Percentiles rank a stretch among this genome's conserved stretches.
These are phyloP conservation scores for Blepharisma japonicum DNA, from an alignment of 73 alveolate species.

Conservation along the genomic window DNA sequence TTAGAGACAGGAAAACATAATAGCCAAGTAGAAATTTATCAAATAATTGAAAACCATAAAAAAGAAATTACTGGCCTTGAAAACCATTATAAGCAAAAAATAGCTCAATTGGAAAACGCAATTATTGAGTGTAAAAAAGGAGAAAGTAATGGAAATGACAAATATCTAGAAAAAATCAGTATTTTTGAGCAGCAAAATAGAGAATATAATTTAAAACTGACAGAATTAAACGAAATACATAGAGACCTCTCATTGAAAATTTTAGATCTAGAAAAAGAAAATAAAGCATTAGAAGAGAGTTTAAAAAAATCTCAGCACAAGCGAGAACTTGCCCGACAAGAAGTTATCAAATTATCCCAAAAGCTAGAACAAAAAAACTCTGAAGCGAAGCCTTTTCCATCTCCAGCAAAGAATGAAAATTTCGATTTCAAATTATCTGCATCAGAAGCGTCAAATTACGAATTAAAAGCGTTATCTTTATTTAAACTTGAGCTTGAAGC, in stretches of 20 bases:
- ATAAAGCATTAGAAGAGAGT: not conserved
- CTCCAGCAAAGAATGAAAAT: not conserved
- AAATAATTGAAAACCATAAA: not conserved
- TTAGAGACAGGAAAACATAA: not conserved
- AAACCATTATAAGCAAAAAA: not conserved
- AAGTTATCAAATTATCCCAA: not conserved
- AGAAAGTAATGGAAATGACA: not conserved
- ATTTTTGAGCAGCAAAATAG: not conserved
- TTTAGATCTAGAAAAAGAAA: no score
- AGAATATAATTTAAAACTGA: not conserved
- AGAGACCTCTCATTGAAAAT: not conserved
- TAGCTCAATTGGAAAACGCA: not conserved
- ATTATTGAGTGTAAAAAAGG: not conserved
- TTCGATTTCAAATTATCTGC: not conserved
- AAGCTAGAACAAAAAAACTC: not conserved
- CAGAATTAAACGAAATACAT: not conserved
- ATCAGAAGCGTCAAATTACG: not conserved
- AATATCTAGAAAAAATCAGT: no score
- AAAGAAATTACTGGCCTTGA: not conserved
- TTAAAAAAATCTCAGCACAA: not conserved
- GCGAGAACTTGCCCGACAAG: conserved; percentile 5
- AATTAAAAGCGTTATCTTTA: not conserved
- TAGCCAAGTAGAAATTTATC: not conserved
- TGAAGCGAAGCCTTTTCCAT: not conserved
- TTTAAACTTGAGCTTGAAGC: not conserved